Evolutionary conservation across 441 rosid species (phyloP).

Genomic region (Euphorbia corollata): DNA sequence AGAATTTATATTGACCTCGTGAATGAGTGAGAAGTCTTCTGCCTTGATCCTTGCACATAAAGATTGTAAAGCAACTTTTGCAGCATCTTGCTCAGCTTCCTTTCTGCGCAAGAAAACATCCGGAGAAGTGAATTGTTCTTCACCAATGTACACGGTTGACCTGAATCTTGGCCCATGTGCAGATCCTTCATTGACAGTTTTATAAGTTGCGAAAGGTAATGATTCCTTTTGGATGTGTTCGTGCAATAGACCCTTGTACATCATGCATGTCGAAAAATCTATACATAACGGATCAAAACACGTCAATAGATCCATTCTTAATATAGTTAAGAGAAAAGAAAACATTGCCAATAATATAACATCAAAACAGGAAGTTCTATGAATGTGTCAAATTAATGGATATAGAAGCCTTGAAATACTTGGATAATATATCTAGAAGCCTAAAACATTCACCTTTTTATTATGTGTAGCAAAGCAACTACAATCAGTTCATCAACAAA

Average conservation of each 20-base stretch:
- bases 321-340: background rate
- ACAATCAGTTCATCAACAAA: background rate
- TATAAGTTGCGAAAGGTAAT: conserved; percentile 26
- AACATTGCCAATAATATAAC: background rate
- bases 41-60: conserved; percentile 20
- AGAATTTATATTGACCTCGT: background rate
- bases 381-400: background rate
- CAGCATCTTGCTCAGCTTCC: conserved; percentile 44
- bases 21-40: conserved; percentile 16
- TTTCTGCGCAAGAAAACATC: conserved; percentile 26
- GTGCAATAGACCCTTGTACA: conserved; percentile 34
- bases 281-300: background rate
- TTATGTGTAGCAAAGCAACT: background rate
- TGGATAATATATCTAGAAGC: background rate
- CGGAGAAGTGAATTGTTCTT: conserved; percentile 26
- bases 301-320: background rate
- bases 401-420: background rate
- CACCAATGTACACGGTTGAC: conserved; percentile 30
- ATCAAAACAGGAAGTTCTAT: background rate
- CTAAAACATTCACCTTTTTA: background rate
- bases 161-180: conserved; percentile 27
- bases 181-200: conserved; percentile 25
- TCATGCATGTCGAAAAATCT: conserved; percentile 11
- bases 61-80: conserved; percentile 32
- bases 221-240: conserved; percentile 29